Evolutionary conservation across 371 early-diverging fungal species (phyloP), one percentile per base, ranked within the genome.

Genomic region (Massospora cicadina): DNA sequence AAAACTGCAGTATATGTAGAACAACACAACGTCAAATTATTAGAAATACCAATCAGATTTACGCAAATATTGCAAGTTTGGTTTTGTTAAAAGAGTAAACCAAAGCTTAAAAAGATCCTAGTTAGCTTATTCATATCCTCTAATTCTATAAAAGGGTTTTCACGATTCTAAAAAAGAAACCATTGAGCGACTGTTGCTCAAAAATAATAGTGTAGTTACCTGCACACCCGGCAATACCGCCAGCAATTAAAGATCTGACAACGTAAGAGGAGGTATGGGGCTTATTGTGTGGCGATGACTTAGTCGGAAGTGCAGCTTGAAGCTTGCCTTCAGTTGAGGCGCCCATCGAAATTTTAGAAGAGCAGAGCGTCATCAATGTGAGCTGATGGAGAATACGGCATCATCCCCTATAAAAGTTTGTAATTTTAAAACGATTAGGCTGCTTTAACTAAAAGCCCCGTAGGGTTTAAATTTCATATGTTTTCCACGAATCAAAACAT

Each of bases 201-300:
- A 2, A 33, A 62, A 31, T 33, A 62, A n/a, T 21, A 62, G 13
- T 13, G 53, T 13, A 33, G 2, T 63, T 75, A 73, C 76, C 79
- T 25, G 81, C 80, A 69, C 84, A 81, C 2, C 88, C 88, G 0
- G 87, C 85, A 26, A 88, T 66, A 0, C 88, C 87, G 33, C 88
- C 88, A 5, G 84, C 84, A 23, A 85, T 10, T 58, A 81, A 68
- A n/a, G 78, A 71, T 68, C 76, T 76, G 30, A 69, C 58, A 0
- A 77, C 72, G 65, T 85, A 87, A n/a, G 43, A 43, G 43, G 10
- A 17, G 43, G 43, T 43, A 43, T 43, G 43, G 43, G n/a, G n/a
- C n/a, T n/a, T n/a, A n/a, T n/a, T n/a, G n/a, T n/a, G n/a, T n/a
- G n/a, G n/a, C n/a, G n/a, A n/a, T n/a, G n/a, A n/a, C n/a, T n/a